Evolutionary conservation across 2,329 filamentous ascomycete species (phyloP), one percentile per base, ranked within the genome.

Genomic region (Fusarium sp.): DNA sequence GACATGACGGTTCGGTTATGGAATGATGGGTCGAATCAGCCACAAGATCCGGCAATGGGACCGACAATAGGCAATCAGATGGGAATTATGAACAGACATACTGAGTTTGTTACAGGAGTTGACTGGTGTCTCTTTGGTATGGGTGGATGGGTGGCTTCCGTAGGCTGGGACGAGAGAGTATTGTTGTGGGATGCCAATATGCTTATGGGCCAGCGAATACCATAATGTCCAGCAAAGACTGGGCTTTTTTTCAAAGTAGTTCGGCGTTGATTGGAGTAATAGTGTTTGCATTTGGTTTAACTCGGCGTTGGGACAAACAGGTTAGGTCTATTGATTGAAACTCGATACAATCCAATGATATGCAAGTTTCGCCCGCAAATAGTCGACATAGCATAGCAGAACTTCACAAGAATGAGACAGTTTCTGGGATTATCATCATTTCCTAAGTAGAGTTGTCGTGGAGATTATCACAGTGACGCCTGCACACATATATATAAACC

Each of bases 121-220:
- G 96, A 99, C 78, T 99, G 96, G 96, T 99, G 96, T 80, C 80
- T 99, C 42, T 99, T 99, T 78, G 96, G 96, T 6, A 91, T 89
- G 23, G 94, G 97, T 67, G 96, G 96, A 7, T 99, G 96, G 96
- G 94, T 94, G 70, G 94, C 96, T 4, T 96, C 92, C 66, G 92
- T 91, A 3, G 94, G 93, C 1, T 99, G 96, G 96, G 96, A 99
- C 74, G 94, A 97, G 81, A 87, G 89, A 72, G 86, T 99, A 13
- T 82, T 96, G 72, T 87, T 99, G 8, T 99, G 95, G 95, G 96
- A 99, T 82, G 92, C 94, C 37, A 89, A 85, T 64, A 80, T 82
- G 67, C 67, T 87, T 36, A 76, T 79, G 75, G 75, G 60, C 6
- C 70, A 71, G 39, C 68, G 73, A 62, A 76, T 65, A 54, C 56